Conservation (phyloP, 805 yeast species). For the Candida insectalens region DNA sequence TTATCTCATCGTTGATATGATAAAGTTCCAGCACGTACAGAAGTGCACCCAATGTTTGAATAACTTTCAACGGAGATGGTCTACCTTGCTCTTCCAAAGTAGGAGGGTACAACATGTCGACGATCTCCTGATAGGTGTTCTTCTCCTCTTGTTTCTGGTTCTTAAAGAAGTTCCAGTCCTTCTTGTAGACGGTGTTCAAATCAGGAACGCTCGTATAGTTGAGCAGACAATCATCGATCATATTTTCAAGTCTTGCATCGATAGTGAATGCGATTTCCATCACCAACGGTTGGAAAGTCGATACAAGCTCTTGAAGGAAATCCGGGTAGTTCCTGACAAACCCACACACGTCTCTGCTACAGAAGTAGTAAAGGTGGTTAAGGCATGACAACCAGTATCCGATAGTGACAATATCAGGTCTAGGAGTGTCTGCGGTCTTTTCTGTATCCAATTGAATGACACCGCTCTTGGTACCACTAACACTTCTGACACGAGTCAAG, state of each 20-base stretch:
- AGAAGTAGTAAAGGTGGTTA: conserved; percentile 68
- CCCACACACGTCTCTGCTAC: conserved; percentile 51
- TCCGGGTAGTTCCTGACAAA: conserved; percentile 47
- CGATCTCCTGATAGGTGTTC: conserved; percentile 58
- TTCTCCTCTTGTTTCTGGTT: conserved; percentile 28
- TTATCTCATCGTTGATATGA: conserved; percentile 68
- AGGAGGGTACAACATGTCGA: conserved; percentile 78
- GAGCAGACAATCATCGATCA: conserved; percentile 59
- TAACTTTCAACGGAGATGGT: conserved; percentile 81
- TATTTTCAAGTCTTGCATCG: conserved; percentile 44
- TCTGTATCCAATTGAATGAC: conserved; percentile 26
- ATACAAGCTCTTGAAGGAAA: conserved; percentile 48
- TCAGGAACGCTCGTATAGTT: conserved; percentile 81
- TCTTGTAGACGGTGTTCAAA: conserved; percentile 62
- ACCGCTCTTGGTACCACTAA: conserved; percentile 52
- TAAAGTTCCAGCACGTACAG: conserved; percentile 77
- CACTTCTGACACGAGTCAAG: conserved; percentile 49
- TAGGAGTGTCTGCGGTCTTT: conserved; percentile 7
- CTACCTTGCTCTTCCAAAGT: conserved; percentile 66
- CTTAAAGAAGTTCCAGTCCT: conserved; percentile 44
- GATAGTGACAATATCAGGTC: conserved; percentile 50
- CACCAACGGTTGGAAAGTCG: conserved; percentile 47
- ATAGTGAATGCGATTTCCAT: conserved; percentile 61
- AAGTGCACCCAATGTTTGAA: conserved; percentile 83
- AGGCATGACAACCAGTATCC: conserved; percentile 86